A percentile compares a stretch with the other conserved stretches of the same genome.
phyloP scores from a whole-genome alignment of 345 rosid genomes.

The Hibiscus syriacus region DNA sequence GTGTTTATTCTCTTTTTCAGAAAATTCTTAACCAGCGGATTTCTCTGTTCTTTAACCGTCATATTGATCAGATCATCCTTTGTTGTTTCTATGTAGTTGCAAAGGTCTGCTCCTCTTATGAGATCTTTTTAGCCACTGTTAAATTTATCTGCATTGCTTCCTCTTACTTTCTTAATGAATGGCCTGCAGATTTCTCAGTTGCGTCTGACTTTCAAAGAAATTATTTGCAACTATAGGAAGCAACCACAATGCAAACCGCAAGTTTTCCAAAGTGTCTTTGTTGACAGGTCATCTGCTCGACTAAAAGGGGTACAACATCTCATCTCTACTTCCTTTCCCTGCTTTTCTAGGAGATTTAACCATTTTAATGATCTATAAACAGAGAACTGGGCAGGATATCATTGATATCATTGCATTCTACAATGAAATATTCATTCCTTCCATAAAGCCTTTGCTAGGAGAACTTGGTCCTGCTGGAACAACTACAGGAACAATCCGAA shows the following conservation, averaged over 20 bases:
- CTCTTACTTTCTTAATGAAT: slow-evolving; percentile 21
- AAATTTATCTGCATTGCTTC: slow-evolving; percentile 2
- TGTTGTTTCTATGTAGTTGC: slow-evolving; percentile 80
- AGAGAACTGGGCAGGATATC: slow-evolving; percentile 82
- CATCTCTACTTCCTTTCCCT: background rate
- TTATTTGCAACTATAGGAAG: slow-evolving; percentile 78
- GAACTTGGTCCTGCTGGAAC: slow-evolving; percentile 54
- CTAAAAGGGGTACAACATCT: slow-evolving; percentile 46
- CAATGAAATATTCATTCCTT: too few species aligned
- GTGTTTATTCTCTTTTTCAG: slow-evolving; percentile 61
- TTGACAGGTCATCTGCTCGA: slow-evolving; percentile 56
- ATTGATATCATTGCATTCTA: too few species aligned
- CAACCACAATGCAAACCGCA: slow-evolving; percentile 94
- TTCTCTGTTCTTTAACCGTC: slow-evolving; percentile 64
- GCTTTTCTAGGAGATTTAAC: slow-evolving; percentile 16
- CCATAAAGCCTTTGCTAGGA: too few species aligned
- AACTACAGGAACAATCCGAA: slow-evolving; percentile 24
- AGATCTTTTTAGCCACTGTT: background rate
- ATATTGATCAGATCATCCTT: too few species aligned
- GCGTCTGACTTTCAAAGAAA: slow-evolving; percentile 72
- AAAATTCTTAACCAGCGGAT: slow-evolving; percentile 56
- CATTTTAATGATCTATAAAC: slow-evolving; percentile 24
- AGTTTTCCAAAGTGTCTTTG: too few species aligned
- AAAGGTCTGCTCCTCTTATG: slow-evolving; percentile 40
- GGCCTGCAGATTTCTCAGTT: slow-evolving; percentile 72